These are phyloP conservation scores for Populus hybrid DNA, from an alignment of 441 rosid species.

Conservation along the genomic window DNA sequence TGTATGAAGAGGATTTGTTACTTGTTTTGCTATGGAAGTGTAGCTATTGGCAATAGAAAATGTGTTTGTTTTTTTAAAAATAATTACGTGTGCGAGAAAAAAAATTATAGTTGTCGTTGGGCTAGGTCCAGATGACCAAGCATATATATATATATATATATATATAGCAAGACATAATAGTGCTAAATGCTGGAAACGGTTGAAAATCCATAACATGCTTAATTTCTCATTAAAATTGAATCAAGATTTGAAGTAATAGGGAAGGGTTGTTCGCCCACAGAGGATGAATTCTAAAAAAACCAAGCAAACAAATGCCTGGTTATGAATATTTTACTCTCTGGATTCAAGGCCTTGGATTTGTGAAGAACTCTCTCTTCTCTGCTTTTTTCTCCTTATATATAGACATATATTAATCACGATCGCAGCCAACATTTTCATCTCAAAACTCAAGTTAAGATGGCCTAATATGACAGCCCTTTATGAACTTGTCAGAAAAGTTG, in stretches of 20 bases:
- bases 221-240: background rate
- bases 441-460: slow-evolving; percentile 41
- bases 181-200: background rate
- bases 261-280: background rate
- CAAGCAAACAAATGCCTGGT: slow-evolving; percentile 23
- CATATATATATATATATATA: no score
- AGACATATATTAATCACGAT: slow-evolving; percentile 23
- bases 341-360: slow-evolving; percentile 26
- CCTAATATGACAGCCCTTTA: slow-evolving; percentile 75
- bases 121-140: no score
- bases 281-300: slow-evolving; percentile 8
- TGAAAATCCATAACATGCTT: background rate
- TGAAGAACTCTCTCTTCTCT: slow-evolving; percentile 33
- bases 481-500: slow-evolving; percentile 84
- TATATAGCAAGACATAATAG: background rate
- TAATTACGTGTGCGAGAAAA: no score
- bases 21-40: no score
- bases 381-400: slow-evolving; percentile 24
- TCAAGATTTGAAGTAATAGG: background rate
- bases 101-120: no score
- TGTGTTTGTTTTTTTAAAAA: no score
- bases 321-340: slow-evolving; percentile 26
- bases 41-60: no score
- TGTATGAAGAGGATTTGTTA: no score
- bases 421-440: slow-evolving; percentile 9